Evolutionary conservation across 2,329 filamentous ascomycete species (phyloP).

Genomic region (Amauroascus niger): DNA sequence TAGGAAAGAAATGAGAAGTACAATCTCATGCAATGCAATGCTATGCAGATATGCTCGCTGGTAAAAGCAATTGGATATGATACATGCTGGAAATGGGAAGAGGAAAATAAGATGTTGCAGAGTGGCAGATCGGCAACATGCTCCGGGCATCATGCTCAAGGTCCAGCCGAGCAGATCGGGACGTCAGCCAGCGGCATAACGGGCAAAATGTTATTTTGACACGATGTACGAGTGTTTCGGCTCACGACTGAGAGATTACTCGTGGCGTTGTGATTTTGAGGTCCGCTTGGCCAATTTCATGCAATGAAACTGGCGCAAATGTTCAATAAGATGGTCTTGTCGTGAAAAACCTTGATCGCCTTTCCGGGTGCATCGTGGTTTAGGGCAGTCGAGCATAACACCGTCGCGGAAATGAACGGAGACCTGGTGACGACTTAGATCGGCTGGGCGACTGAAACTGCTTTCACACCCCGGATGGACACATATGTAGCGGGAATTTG

Average conservation of each 20-base stretch:
- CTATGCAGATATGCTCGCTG: constrained; percentile 5
- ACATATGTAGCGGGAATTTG: constrained; percentile 19
- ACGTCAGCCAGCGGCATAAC: not conserved
- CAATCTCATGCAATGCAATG: not conserved
- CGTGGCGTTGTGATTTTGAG: constrained; percentile 20
- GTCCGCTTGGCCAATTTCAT: constrained; percentile 37
- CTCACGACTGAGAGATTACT: not conserved
- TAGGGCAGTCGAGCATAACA: constrained; percentile 37
- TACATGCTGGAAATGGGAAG: not conserved
- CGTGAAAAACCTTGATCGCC: constrained; percentile 45
- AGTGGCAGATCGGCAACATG: not conserved
- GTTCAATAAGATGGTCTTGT: constrained; percentile 49
- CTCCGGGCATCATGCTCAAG: not conserved
- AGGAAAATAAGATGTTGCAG: not conserved
- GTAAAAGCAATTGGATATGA: not conserved
- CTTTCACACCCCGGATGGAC: constrained; percentile 21
- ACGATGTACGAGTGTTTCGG: not conserved
- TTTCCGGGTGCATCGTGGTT: constrained; percentile 38
- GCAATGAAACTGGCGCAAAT: constrained; percentile 48
- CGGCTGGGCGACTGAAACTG: constrained; percentile 40
- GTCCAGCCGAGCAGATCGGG: constrained; percentile 6
- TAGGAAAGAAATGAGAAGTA: not conserved
- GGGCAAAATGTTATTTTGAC: not conserved
- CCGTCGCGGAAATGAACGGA: constrained; percentile 37
- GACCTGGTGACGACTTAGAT: constrained; percentile 42